Base-by-base conservation (phyloP, 1,284 basidiomycete species). In the Tremellales sp. region DNA sequence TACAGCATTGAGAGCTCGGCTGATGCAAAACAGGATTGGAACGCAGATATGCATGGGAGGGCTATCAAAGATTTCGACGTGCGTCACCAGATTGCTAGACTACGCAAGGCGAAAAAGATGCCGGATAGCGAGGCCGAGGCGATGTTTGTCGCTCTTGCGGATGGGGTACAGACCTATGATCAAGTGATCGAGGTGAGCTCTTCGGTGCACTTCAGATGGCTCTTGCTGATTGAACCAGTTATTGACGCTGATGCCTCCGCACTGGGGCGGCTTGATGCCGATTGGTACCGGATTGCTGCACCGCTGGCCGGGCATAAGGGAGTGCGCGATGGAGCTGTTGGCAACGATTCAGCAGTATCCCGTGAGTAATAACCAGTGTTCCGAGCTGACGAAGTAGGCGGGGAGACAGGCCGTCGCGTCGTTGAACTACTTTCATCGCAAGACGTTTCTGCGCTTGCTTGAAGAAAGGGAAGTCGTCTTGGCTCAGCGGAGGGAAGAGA, bases 201-300 rank as follows among this genome's bases (percentile, higher is more conserved):
- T 32, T 3, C 16, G 6, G 13, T 28, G n/a, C 7, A 40, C 13
- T 13, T 19, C 14, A 41, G 19, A 26, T 48, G 16, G n/a, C 34
- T 24, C 13, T 21, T 5, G 9, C 14, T 14, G 19, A 31, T 7
- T 34, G 21, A 16, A 25, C n/a, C 60, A 95, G 91, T 76, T 97
- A 10, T 75, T 97, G 18, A 81, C 91, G 1, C 76, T 81, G 48
- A 71, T 86, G 27, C 84, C 92, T 5, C 81, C 84, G 2, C 85
- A 92, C 59, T 77, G 79, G 5, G 88, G 90, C 31, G 94, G 94
- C 0, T 74, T 97, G 32, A 74, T 87, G 22, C 86, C 90, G 10
- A 74, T 98, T 22, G 85, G 85, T 19, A 89, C 93, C 68, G 87
- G 89, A 1, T 76, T 97, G 3, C 91, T 97, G 72, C 93, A 97